A percentile compares a stretch with the other conserved stretches of the same genome.
Conservation (phyloP, 768 basidiomycete genomes). For the Rhodocollybia butyracea region DNA sequence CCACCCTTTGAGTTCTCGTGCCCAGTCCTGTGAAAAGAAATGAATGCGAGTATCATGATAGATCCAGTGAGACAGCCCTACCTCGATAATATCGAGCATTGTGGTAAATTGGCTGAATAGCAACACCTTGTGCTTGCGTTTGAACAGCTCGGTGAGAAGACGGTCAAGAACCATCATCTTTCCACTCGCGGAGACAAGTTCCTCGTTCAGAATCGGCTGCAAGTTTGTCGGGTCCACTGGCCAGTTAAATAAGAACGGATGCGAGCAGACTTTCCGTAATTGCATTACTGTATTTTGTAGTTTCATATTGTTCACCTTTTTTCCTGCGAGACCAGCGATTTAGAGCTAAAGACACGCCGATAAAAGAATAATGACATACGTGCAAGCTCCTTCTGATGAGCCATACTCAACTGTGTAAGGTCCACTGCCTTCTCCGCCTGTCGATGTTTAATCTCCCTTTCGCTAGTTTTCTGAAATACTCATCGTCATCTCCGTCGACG, state of each 20-base stretch:
- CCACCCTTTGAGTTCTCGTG: constrained; percentile 79
- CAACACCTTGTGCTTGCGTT: constrained; percentile 39
- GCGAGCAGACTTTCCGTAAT: constrained; percentile 92
- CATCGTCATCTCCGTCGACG: constrained; percentile 60
- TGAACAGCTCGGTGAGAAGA: constrained; percentile 9
- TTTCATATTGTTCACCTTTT: constrained; percentile 87
- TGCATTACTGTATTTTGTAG: constrained; percentile 97
- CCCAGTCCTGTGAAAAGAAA: constrained; percentile 69
- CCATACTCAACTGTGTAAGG: constrained; percentile 49
- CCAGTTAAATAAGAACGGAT: constrained; percentile 90
- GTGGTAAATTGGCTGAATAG: constrained; percentile 92
- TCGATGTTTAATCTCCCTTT: constrained; percentile 39
- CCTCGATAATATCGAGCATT: constrained; percentile 95
- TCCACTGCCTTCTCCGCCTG: constrained; percentile 37
- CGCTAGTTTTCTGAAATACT: constrained; percentile 63
- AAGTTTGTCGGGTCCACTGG: constrained; percentile 60
- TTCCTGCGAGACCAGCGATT: constrained; percentile 46
- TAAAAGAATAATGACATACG: constrained; percentile 35
- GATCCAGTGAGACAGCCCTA: constrained; percentile 24
- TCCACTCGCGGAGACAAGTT: constrained; percentile 83
- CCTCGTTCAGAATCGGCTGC: constrained; percentile 67
- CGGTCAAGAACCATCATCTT: constrained; percentile 83
- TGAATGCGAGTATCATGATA: background rate
- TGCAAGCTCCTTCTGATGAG: constrained; percentile 55
- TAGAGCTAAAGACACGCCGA: background rate